phyloP scores from a whole-genome alignment of 805 yeast genomes.

The Pichia eremophila region DNA sequence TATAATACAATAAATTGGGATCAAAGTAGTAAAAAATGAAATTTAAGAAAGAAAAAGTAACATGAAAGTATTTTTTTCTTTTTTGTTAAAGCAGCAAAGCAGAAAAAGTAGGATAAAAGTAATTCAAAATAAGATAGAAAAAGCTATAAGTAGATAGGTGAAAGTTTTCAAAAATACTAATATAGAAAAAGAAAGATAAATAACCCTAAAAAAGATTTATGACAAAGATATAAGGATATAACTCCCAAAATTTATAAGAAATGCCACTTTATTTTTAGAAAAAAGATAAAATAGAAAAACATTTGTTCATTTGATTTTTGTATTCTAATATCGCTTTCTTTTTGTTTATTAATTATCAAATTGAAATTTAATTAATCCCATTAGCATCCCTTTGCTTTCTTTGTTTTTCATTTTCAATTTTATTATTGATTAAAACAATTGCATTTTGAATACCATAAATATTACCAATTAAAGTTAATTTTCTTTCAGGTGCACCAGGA shows the following conservation, averaged over 20 bases:
- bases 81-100: background rate
- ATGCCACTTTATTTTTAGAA: background rate
- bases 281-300: background rate
- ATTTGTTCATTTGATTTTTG: background rate
- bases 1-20: no score
- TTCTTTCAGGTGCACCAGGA: slow-evolving; percentile 50
- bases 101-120: background rate
- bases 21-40: no score
- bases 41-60: no score
- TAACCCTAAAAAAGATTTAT: background rate
- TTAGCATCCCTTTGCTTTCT: slow-evolving; percentile 20
- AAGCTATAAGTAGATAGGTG: background rate
- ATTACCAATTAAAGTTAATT: slow-evolving; percentile 59
- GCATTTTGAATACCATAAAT: slow-evolving; percentile 65
- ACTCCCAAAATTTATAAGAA: background rate
- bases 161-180: background rate
- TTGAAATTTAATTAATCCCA: background rate
- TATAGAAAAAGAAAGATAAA: background rate
- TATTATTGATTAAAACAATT: slow-evolving; percentile 58
- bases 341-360: background rate
- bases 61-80: no score
- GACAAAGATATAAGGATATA: background rate
- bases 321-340: background rate
- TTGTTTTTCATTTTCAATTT: slow-evolving; percentile 54
- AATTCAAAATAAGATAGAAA: background rate